These are phyloP conservation scores for Curvularia eragrostidis DNA, from an alignment of 2,329 filamentous ascomycete genomes.

Conservation along the genomic window DNA sequence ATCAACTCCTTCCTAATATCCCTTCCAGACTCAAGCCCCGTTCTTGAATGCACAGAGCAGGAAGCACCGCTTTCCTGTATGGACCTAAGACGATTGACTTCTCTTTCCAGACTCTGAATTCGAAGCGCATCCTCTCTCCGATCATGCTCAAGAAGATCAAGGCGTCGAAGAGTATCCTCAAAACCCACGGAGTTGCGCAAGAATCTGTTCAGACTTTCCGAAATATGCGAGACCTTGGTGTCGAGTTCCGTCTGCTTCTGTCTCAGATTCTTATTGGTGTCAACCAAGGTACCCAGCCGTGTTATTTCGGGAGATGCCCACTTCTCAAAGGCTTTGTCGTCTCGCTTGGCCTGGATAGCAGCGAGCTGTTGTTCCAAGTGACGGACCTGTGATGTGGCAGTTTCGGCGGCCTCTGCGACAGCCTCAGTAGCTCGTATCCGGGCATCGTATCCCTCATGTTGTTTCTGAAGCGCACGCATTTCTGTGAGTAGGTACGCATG, in stretches of 20 bases:
- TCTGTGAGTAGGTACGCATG: slow-evolving; percentile 45
- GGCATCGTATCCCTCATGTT: slow-evolving; percentile 25
- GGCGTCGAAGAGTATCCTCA: slow-evolving; percentile 12
- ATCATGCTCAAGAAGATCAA: slow-evolving; percentile 23
- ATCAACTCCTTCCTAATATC: neutral
- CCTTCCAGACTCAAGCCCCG: neutral
- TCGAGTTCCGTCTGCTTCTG: slow-evolving; percentile 29
- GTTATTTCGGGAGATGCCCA: slow-evolving; percentile 26
- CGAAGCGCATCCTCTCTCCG: slow-evolving; percentile 14
- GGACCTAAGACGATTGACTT: slow-evolving; percentile 14
- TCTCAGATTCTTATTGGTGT: slow-evolving; percentile 25
- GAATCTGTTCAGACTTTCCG: slow-evolving; percentile 18
- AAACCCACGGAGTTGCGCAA: slow-evolving; percentile 8
- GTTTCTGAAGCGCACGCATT: slow-evolving; percentile 45
- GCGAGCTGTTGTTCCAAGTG: slow-evolving; percentile 29
- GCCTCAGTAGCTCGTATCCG: slow-evolving; percentile 33
- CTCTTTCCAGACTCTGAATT: slow-evolving; percentile 18
- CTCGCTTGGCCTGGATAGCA: slow-evolving; percentile 34
- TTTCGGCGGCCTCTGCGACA: slow-evolving; percentile 23
- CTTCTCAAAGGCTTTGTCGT: slow-evolving; percentile 29
- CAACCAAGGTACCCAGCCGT: slow-evolving; percentile 21
- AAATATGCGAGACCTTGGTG: slow-evolving; percentile 13
- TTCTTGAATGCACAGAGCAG: neutral
- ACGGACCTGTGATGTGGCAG: slow-evolving; percentile 19
- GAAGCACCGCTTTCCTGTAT: neutral